Evolutionary conservation across 352 stramenopile species (phyloP), one percentile per base, ranked within the genome.

Genomic region (Pythium coloratum): DNA sequence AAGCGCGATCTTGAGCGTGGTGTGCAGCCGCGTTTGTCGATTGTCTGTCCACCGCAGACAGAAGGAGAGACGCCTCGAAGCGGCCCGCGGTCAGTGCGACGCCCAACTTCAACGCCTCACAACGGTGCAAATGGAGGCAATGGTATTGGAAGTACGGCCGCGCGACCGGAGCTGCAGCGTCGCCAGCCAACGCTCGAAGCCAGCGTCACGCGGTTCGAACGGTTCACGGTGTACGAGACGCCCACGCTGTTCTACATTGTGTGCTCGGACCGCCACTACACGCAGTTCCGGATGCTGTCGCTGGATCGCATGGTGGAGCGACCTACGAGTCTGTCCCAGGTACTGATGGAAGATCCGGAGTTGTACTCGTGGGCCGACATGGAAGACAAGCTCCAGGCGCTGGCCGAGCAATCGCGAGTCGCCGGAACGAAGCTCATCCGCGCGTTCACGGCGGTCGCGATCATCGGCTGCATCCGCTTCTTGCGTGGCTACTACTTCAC

Each of bases 401-500:
- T 96, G 16, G 82, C 84, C 1, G 80, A 88, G 51, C 46, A 84
- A 12, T 79, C 80, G 0, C 70, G 73, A 6, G 61, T 76, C 0
- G 70, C 56, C 10, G 84, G 82, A 0, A 75, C 71, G 12, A 72
- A 81, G 13, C 64, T 95, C 9, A 67, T 82, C 33, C 81, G 87
- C 30, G 81, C 84, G 0, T 93, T 95, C 61, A 97, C 93, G 46
- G 97, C 95, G 0, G 98, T 98, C 47, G 97, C 96, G 16, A 97
- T 99, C 70, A 88, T 99, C 6, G 98, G 97, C 2, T 99, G 99
- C 67, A 92, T 99, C 50, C 94, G 96, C 24, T 99, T 99, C 77
- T 77, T 99, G 51, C 92, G 98, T 55, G 98, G 92, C 63, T 99
- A 99, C 77, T 99, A 99, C 78, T 91, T 99, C 28, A 98, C 97